Base-by-base conservation (phyloP, 2,329 filamentous ascomycete species). In the Rhynchosporium agropyri region DNA sequence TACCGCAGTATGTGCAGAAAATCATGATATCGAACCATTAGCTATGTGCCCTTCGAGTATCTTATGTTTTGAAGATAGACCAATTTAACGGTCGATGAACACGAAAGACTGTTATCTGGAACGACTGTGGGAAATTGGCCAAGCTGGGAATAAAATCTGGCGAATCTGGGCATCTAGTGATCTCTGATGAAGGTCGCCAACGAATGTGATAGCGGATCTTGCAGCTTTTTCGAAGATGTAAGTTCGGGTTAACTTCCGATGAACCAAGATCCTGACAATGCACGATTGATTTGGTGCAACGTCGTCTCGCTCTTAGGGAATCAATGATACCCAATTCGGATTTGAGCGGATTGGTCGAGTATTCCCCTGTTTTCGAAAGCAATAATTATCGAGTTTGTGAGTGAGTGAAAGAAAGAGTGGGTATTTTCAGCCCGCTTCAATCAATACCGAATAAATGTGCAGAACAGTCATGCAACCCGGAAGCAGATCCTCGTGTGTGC, bases 1-100 rank as follows among this genome's bases (percentile, higher is more conserved):
- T 83, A 61, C 81, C 81, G 69, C 81, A 84, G 68, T 83, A 83
- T 20, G 81, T 76, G 67, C 82, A 84, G 70, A 76, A 84, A 55
- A 83, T 76, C 76, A 77, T 77, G 60, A 60, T 68, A 55, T 54
- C 57, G 53, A 58, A 10, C 5, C 29, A 33, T 46, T 57, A 26
- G 33, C 43, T 33, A 20, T 31, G 43, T 57, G 54, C 15, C 12
- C 28, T 8, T 46, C 54, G n/a, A 45, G 26, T 46, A 45, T 33
- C 45, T 43, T 56, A 43, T 56, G n/a, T 33, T 15, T 58, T 28
- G 29, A 50, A 29, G n/a, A 29, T 49, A n/a, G 46, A 31, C 43
- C 31, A 58, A 58, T 58, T 31, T 36, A 29, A 7, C 38, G 15
- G 13, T 58, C 5, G 29, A 13, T 40, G 15, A 43, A 20, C 6